Evolutionary conservation across 140 eudicot genomes (phyloP).

Genomic region (Cichorium intybus): DNA sequence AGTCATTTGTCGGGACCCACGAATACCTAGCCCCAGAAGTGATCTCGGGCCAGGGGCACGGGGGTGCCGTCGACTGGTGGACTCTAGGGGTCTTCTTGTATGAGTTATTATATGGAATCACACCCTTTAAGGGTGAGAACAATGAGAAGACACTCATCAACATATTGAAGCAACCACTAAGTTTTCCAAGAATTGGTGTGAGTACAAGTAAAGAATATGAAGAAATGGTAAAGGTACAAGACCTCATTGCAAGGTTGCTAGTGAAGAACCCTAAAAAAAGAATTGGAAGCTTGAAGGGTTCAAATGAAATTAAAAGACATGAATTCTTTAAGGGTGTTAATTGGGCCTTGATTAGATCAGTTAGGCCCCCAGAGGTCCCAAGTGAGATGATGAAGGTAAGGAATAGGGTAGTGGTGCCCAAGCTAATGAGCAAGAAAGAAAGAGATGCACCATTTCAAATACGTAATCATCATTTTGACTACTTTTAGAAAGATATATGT

Average conservation of each 20-base stretch:
- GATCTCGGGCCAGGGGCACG: conserved; percentile 75
- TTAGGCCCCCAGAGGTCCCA: conserved; percentile 83
- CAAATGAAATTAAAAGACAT: conserved; percentile 69
- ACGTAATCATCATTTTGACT: conserved; percentile 67
- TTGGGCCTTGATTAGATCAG: conserved; percentile 89
- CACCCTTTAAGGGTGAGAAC: conserved; percentile 80
- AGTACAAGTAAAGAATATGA: conserved; percentile 64
- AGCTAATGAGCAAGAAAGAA: conserved; percentile 66
- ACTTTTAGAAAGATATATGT: conserved; percentile 49
- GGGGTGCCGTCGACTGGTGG: conserved; percentile 91
- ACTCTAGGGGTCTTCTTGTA: conserved; percentile 75
- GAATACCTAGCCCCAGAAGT: conserved; percentile 87
- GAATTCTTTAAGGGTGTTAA: conserved; percentile 78
- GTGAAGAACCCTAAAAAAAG: conserved; percentile 80
- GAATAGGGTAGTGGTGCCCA: conserved; percentile 43
- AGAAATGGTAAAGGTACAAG: conserved; percentile 68
- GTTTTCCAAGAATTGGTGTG: conserved; percentile 61
- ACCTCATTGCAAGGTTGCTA: conserved; percentile 58
- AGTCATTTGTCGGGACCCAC: conserved; percentile 79
- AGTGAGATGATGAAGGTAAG: conserved; percentile 44
- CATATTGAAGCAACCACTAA: conserved; percentile 55
- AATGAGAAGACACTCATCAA: conserved; percentile 74
- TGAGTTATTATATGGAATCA: conserved; percentile 58
- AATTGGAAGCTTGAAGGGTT: conserved; percentile 68
- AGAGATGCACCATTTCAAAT: conserved; percentile 79